phyloP scores from a whole-genome alignment of 169 alveolate genomes.

The Perkinsus chesapeaki region DNA sequence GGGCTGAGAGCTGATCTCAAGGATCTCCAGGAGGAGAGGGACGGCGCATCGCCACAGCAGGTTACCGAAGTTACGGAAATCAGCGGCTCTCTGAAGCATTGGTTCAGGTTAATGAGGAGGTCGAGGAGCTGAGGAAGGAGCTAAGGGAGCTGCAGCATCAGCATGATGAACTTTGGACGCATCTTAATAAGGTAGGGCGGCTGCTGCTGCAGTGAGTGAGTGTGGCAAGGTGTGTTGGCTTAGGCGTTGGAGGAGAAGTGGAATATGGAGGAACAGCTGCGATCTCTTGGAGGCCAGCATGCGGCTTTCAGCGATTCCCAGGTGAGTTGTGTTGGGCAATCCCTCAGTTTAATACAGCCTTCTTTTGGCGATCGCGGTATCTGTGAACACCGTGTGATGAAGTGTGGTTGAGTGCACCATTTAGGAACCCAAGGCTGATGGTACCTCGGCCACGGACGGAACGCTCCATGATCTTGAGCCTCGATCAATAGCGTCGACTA shows the following conservation, averaged over 20 bases:
- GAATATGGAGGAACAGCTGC: not conserved
- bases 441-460: too few relatives aligned
- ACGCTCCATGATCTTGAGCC: too few relatives aligned
- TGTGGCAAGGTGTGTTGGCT: not conserved
- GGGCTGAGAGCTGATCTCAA: not conserved
- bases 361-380: too few relatives aligned
- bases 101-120: not conserved
- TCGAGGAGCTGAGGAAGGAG: not conserved
- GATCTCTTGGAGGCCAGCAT: not conserved
- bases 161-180: not conserved
- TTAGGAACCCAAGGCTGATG: too few relatives aligned
- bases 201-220: not conserved
- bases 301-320: not conserved
- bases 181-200: not conserved
- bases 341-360: too few relatives aligned
- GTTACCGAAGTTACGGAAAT: too few relatives aligned
- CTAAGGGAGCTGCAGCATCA: not conserved
- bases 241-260: not conserved
- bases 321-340: too few relatives aligned
- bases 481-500: too few relatives aligned
- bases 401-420: too few relatives aligned
- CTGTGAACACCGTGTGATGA: too few relatives aligned
- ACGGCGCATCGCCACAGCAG: too few relatives aligned
- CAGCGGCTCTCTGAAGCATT: too few relatives aligned
- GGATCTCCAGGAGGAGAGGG: not conserved